phyloP scores from a whole-genome alignment of 208 protist species.

The Entamoeba invadens region DNA sequence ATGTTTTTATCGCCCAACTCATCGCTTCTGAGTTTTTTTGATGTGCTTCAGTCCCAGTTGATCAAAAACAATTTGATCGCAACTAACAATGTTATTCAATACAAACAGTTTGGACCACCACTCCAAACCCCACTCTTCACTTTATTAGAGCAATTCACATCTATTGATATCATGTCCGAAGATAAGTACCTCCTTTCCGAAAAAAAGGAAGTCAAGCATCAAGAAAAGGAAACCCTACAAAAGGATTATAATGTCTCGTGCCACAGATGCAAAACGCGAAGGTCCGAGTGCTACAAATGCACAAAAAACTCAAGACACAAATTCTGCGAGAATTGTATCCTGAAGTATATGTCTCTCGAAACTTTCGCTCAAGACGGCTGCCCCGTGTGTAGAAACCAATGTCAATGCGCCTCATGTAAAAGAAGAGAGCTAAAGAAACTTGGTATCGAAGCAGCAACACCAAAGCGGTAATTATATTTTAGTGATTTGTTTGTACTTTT shows the following conservation, averaged over 20 bases:
- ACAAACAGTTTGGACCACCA: not conserved
- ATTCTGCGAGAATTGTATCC: not conserved
- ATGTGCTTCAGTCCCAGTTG: not conserved
- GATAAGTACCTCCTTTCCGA: not conserved
- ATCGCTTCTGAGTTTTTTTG: too few species aligned
- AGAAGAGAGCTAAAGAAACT: not conserved
- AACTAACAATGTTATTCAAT: not conserved
- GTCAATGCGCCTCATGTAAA: not conserved
- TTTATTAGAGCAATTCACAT: not conserved
- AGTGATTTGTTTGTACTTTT: too few species aligned
- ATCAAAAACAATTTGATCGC: not conserved
- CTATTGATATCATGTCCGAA: not conserved
- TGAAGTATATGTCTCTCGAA: not conserved
- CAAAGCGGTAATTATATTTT: not conserved
- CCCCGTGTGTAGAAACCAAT: not conserved
- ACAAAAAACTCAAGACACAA: not conserved
- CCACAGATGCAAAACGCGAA: not conserved
- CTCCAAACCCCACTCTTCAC: not conserved
- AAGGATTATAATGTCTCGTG: not conserved
- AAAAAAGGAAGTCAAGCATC: not conserved
- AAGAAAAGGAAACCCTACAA: not conserved
- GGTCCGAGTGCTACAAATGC: not conserved
- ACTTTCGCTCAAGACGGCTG: not conserved
- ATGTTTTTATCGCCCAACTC: too few species aligned
- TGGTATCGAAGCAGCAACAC: not conserved